Conservation (phyloP, 305 asterid genomes). For the Fraxinus paxiana region DNA sequence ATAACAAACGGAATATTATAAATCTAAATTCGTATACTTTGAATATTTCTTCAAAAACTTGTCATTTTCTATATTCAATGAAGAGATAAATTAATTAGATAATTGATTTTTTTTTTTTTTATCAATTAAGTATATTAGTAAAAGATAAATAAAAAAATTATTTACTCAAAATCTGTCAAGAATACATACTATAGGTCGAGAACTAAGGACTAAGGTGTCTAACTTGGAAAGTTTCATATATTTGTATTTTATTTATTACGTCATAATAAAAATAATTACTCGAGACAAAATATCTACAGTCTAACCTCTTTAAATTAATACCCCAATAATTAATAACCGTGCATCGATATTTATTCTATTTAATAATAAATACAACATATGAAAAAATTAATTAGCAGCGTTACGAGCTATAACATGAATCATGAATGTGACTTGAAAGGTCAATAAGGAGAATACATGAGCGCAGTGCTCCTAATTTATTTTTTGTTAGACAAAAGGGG, state of each 20-base stretch:
- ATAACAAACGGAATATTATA: neutral
- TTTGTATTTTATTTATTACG: neutral
- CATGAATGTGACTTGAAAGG: neutral
- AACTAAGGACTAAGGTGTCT: neutral
- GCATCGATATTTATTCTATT: too few species aligned
- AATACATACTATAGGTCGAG: neutral
- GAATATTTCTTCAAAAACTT: neutral
- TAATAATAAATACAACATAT: too few species aligned
- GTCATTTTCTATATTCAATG: neutral
- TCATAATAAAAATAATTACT: neutral
- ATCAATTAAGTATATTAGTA: neutral
- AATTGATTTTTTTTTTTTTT: neutral
- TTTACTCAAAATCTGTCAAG: neutral
- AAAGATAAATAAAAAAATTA: neutral
- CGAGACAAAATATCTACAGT: neutral
- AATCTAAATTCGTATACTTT: neutral
- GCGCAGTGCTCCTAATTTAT: neutral
- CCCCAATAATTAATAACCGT: neutral
- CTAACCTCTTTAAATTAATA: too few species aligned
- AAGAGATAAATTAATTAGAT: neutral
- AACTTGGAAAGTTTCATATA: neutral
- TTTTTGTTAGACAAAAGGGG: neutral
- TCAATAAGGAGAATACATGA: neutral
- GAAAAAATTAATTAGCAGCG: neutral
- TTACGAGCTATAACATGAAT: neutral